A percentile compares a stretch with the other conserved stretches of the same genome.
Evolutionary conservation across 2,329 filamentous ascomycete genomes (phyloP).

Genomic region (Aspergillus hortae): DNA sequence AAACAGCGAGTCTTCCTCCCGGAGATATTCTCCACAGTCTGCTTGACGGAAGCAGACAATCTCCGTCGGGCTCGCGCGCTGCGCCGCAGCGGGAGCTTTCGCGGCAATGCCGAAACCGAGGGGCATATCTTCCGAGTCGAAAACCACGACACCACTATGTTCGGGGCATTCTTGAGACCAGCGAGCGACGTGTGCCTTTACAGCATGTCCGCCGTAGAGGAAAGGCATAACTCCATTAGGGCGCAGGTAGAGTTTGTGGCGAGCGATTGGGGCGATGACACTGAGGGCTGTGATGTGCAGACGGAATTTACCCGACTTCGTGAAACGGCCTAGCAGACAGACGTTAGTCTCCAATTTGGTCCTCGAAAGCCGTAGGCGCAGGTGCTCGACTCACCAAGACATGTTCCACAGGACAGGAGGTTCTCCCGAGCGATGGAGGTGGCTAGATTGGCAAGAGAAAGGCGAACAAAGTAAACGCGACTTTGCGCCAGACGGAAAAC

Average conservation of each 20-base stretch:
- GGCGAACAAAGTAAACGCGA: conserved; percentile 87
- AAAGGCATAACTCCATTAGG: conserved; percentile 97
- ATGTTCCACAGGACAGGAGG: conserved; percentile 83
- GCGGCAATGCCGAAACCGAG: conserved; percentile 87
- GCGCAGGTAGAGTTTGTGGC: conserved; percentile 97
- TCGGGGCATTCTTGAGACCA: conserved; percentile 91
- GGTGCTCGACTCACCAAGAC: conserved; percentile 53
- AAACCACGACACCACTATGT: conserved; percentile 86
- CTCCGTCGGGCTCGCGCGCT: conserved; percentile 86
- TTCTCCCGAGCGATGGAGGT: conserved; percentile 78
- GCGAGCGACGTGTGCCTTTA: conserved; percentile 76
- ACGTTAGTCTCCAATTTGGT: no score
- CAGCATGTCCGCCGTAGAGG: conserved; percentile 86
- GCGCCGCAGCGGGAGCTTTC: conserved; percentile 48
- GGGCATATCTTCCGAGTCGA: conserved; percentile 87
- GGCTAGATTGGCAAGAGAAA: conserved; percentile 86
- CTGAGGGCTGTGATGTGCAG: conserved; percentile 90
- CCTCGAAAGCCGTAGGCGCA: no score
- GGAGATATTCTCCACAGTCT: conserved; percentile 90
- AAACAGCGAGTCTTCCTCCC: conserved; percentile 70
- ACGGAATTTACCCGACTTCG: conserved; percentile 92
- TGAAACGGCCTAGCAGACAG: conserved; percentile 52
- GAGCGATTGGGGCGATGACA: conserved; percentile 82
- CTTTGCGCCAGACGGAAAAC: conserved; percentile 81
- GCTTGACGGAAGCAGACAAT: conserved; percentile 88